These are phyloP conservation scores for Cystofilobasidium bisporidii DNA, from an alignment of 768 basidiomycete species.

Conservation along the genomic window DNA sequence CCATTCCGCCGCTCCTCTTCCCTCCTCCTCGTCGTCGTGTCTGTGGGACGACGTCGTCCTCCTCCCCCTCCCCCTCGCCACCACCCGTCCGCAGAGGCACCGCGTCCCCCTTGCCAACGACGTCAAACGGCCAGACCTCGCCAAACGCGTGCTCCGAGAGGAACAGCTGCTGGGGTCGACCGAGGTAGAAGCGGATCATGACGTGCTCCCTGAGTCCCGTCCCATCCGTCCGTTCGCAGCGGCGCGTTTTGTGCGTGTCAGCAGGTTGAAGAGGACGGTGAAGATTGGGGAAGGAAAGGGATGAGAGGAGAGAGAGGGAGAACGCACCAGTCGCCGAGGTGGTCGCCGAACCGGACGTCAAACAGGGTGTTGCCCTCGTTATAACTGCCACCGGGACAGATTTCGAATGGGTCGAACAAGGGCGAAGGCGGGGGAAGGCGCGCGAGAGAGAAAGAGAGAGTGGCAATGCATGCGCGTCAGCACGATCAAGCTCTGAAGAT, in stretches of 20 bases:
- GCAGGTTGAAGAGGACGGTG: too few species aligned
- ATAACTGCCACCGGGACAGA: conserved; percentile 19
- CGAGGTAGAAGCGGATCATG: conserved; percentile 24
- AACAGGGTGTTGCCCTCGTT: conserved; percentile 27
- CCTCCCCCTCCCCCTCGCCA: too few species aligned
- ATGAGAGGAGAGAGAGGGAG: neutral
- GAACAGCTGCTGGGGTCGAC: conserved; percentile 25
- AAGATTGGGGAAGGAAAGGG: too few species aligned
- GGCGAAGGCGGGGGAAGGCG: too few species aligned
- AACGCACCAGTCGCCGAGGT: conserved; percentile 26
- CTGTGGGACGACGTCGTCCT: too few species aligned
- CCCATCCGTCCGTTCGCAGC: too few species aligned
- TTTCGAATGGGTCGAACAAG: neutral
- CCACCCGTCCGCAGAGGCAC: neutral
- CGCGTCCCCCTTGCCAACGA: conserved; percentile 14
- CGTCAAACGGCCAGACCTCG: conserved; percentile 29
- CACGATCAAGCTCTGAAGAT: too few species aligned
- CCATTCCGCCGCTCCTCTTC: neutral
- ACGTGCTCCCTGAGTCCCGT: conserved; percentile 29
- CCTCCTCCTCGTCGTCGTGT: too few species aligned
- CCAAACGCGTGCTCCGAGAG: conserved; percentile 28
- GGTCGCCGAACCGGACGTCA: conserved; percentile 24
- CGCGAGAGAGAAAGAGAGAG: too few species aligned
- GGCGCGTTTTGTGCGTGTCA: too few species aligned
- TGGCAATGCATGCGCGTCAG: too few species aligned